These are phyloP conservation scores for Bocquillonia castaneifolia DNA, from an alignment of 441 rosid genomes.

Conservation along the genomic window DNA sequence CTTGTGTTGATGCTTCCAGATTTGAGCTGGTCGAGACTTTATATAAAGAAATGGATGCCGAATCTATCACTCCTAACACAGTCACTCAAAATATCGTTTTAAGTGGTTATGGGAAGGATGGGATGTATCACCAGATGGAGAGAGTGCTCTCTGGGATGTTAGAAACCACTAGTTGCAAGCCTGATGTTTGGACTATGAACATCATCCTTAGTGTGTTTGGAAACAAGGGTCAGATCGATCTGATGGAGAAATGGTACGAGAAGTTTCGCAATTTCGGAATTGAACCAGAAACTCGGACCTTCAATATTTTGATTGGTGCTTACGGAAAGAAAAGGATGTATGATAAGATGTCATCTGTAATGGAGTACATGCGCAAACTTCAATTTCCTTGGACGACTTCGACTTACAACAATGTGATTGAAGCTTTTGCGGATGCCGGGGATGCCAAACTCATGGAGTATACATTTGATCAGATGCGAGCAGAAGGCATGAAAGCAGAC, in stretches of 20 bases:
- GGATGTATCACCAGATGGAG: slow-evolving; percentile 82
- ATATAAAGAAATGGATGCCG: slow-evolving; percentile 66
- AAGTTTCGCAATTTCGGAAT: slow-evolving; percentile 74
- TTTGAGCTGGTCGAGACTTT: slow-evolving; percentile 62
- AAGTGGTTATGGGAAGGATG: slow-evolving; percentile 72
- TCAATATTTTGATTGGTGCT: slow-evolving; percentile 81
- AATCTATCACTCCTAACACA: slow-evolving; percentile 64
- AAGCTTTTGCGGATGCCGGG: slow-evolving; percentile 86
- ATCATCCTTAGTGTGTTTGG: slow-evolving; percentile 77
- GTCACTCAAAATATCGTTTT: slow-evolving; percentile 85
- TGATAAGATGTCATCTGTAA: slow-evolving; percentile 88
- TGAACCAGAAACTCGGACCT: slow-evolving; percentile 81
- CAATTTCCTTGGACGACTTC: slow-evolving; percentile 91
- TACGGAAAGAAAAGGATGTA: slow-evolving; percentile 86
- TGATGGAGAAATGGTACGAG: slow-evolving; percentile 93
- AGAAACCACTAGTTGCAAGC: slow-evolving; percentile 53
- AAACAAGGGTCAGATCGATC: slow-evolving; percentile 69
- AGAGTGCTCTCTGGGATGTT: slow-evolving; percentile 69
- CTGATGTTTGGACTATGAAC: slow-evolving; percentile 96
- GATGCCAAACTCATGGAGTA: slow-evolving; percentile 87
- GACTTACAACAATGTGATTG: slow-evolving; percentile 83
- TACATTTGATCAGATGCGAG: slow-evolving; percentile 80
- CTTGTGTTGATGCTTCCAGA: slow-evolving; percentile 55
- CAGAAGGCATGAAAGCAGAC: slow-evolving; percentile 78
- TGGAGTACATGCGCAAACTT: slow-evolving; percentile 91